These are phyloP conservation scores for Massarina eburnea DNA, from an alignment of 2,329 filamentous ascomycete species.

Conservation along the genomic window DNA sequence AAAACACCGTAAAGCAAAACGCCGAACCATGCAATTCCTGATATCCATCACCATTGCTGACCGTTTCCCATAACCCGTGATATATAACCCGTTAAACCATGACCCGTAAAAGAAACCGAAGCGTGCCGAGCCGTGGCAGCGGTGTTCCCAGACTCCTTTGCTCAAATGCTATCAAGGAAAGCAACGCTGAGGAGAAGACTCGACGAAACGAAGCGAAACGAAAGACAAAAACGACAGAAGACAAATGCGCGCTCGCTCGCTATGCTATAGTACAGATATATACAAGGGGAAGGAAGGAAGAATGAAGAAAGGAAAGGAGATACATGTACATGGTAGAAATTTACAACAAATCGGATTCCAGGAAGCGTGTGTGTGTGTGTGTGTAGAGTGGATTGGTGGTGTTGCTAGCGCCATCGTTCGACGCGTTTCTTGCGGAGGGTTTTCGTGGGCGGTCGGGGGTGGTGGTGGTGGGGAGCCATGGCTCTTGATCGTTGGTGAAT, in stretches of 20 bases:
- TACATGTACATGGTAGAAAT: conserved; percentile 7
- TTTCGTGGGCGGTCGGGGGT: conserved; percentile 14
- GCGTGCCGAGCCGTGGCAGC: background rate
- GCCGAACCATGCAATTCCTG: conserved; percentile 1
- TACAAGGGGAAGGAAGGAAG: background rate
- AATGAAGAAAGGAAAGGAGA: background rate
- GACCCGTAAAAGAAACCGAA: conserved; percentile 3
- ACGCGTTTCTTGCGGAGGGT: conserved; percentile 29
- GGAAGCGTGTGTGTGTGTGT: background rate
- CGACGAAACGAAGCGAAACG: background rate
- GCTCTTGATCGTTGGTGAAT: background rate
- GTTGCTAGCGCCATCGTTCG: conserved; percentile 27
- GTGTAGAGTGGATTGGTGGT: background rate
- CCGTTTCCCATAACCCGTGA: conserved; percentile 10
- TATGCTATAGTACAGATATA: conserved; percentile 4
- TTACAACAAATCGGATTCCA: conserved; percentile 3
- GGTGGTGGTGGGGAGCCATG: conserved; percentile 6
- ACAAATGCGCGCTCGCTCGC: conserved; percentile 12
- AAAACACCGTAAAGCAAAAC: conserved; percentile 6
- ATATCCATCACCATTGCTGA: conserved; percentile 5
- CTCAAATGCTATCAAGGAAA: conserved; percentile 16
- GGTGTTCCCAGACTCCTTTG: conserved; percentile 12
- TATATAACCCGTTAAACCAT: conserved; percentile 4
- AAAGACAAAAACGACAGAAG: conserved; percentile 4
- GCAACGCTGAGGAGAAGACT: background rate